phyloP scores from a whole-genome alignment of 176 grass and related monocot species.

The Triticum turgidum region DNA sequence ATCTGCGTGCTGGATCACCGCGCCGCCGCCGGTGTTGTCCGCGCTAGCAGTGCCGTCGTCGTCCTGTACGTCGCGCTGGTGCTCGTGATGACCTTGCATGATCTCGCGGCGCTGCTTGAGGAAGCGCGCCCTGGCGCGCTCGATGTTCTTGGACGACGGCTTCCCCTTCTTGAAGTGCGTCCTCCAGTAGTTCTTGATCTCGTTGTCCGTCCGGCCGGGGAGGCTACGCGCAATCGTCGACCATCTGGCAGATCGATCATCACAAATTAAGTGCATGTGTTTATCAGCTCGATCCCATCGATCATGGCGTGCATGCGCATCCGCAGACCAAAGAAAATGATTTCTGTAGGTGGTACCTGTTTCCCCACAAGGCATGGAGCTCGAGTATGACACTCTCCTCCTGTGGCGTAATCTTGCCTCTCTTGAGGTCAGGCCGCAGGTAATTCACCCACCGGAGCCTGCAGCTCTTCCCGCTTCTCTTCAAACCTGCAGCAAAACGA shows the following conservation, averaged over 20 bases:
- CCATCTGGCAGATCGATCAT: slow-evolving; percentile 52
- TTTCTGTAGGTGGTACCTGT: slow-evolving; percentile 46
- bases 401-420: slow-evolving; percentile 79
- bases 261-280: background rate
- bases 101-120: slow-evolving; percentile 63
- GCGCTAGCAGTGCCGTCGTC: background rate
- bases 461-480: slow-evolving; percentile 94
- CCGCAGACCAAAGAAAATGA: background rate
- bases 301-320: background rate
- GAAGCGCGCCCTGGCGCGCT: slow-evolving; percentile 71
- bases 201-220: slow-evolving; percentile 90
- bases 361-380: slow-evolving; percentile 79
- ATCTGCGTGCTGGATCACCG: background rate
- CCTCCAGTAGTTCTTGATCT: slow-evolving; percentile 99
- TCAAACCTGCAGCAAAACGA: slow-evolving; percentile 50
- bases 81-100: background rate
- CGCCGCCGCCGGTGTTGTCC: background rate
- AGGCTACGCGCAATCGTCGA: slow-evolving; percentile 91
- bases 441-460: slow-evolving; percentile 97
- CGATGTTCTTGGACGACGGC: slow-evolving; percentile 81
- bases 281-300: background rate
- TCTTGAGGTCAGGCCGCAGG: slow-evolving; percentile 87
- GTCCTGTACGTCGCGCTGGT: background rate
- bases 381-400: slow-evolving; percentile 79
- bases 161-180: slow-evolving; percentile 95